These are phyloP conservation scores for Cryphonectria japonica DNA, from an alignment of 2,329 filamentous ascomycete genomes.

Conservation along the genomic window DNA sequence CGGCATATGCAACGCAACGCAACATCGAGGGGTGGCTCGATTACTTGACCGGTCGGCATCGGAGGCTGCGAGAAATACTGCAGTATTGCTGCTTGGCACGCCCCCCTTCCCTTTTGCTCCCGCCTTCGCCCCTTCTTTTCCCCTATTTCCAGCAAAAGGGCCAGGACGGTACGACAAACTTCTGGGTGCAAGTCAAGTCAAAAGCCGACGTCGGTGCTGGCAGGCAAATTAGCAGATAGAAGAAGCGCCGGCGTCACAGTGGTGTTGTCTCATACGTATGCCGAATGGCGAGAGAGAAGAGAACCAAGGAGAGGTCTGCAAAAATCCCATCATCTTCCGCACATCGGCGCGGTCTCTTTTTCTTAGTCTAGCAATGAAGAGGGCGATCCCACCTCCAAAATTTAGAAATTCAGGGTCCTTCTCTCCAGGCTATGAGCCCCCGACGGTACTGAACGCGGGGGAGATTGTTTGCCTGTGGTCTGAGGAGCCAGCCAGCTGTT, in stretches of 20 bases:
- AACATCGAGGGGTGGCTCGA: background rate
- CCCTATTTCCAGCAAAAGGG: background rate
- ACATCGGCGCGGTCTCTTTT: background rate
- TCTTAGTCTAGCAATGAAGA: background rate
- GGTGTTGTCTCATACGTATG: background rate
- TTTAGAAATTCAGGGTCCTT: background rate
- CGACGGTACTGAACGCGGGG: background rate
- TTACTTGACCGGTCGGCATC: background rate
- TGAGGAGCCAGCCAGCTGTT: background rate
- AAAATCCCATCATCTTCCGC: background rate
- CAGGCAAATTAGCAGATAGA: background rate
- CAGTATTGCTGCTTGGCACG: background rate
- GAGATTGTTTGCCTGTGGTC: background rate
- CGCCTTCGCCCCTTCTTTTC: no score
- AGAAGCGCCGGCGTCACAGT: background rate
- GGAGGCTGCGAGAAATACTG: slow-evolving; percentile 2
- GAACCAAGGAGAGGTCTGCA: background rate
- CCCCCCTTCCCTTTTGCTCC: background rate
- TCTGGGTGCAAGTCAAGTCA: background rate
- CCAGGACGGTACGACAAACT: background rate
- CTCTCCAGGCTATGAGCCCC: background rate
- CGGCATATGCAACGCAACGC: slow-evolving; percentile 3
- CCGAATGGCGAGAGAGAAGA: background rate
- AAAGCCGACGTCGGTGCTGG: background rate
- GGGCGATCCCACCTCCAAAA: background rate